Base-by-base conservation (phyloP, 108 stramenopile species). In the Asterionellopsis glacialis region DNA sequence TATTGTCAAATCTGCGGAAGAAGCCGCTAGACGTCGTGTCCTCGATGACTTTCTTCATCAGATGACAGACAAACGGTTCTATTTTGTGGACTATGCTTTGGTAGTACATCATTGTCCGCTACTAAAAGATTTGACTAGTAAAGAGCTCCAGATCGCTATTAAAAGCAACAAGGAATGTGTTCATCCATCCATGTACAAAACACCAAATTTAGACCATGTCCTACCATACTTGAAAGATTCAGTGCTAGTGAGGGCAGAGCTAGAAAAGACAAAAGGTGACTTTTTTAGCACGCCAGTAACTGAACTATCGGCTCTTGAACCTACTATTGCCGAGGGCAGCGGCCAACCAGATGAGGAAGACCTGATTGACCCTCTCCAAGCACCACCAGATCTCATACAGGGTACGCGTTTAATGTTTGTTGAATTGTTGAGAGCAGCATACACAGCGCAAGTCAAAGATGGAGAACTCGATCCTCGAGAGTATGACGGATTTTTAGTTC, bases 71-170 rank as follows among this genome's bases (percentile, higher is more conserved):
- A 19, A 47, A 11, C 73, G 81, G 11, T 90, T 87, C 59, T 18
- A 57, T 0, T 18, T 68, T 5, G 59, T 76, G 13, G 74, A 85
- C 64, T 75, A 75, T 73, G 58, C 70, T 39, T 50, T 88, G 33
- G 70, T 90, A 11, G 80, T 73, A 61, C 23, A 65, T 11, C 82
- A 85, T 53, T 73, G 86, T 14, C 84, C 84, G 0, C 65, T 63
- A 16, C 27, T 90, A 45, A 45, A 24, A 16, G 73, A 82, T 54
- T 53, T 85, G 41, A 73, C 80, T 1, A 52, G 59, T 42, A 51
- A 72, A 18, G 72, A 84, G 51, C 67, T 84, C 11, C n/a, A 63
- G 51, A 63, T 64, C 9, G 77, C 88, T 21, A 72, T 81, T 9
- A 16, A 9, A 55, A 2, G 9, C 19, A 19, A 25, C 19, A 55